Evolutionary conservation across 2,329 filamentous ascomycete species (phyloP), one percentile per base, ranked within the genome.

Genomic region (Epichloe amarillans): DNA sequence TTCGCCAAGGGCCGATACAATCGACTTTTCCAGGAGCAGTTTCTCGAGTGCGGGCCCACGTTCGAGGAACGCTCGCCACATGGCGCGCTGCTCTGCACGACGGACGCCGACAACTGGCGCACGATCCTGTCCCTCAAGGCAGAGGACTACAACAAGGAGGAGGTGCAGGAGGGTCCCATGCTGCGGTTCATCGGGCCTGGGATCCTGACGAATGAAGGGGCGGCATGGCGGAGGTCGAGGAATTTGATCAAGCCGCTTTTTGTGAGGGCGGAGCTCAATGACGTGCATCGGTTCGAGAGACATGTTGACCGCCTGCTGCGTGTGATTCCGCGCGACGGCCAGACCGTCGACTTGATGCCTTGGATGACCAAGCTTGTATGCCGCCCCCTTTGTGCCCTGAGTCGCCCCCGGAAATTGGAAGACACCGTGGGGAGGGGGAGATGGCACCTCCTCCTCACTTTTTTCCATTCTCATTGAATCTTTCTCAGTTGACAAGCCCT

Each of bases 21-120:
- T 11, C 36, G 33, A 5, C 39, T 47, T 21, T 47, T 35, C 12
- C 26, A 8, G 15, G 26, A 47, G 44, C 43, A 50, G 44, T 50
- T 47, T 17, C 23, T 19, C 8, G 26, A 30, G 10, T 47, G 44
- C 39, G 49, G 49, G 3, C 44, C 36, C 10, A 50, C 49, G 39
- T 46, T 50, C 30, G 49, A 50, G 33, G 49, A 50, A 40, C 49
- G 49, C 8, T 50, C 49, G 1, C 15, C 49, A 6, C n/a, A 21
- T 2, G 44, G 49, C 14, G 46, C 36, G n/a, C 33, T 35, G 14
- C 19, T 50, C 14, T 45, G 42, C 37, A 50, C 49, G 12, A 50
- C 33, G 2, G 49, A 50, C 38, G 35, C n/a, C 5, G 21, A 47
- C 38, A 50, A 50, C 43, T 46, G 43, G 19, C 49, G 49, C 17